These are phyloP conservation scores for Alternaria sp. DNA, from an alignment of 2,329 filamentous ascomycete genomes.

Conservation along the genomic window DNA sequence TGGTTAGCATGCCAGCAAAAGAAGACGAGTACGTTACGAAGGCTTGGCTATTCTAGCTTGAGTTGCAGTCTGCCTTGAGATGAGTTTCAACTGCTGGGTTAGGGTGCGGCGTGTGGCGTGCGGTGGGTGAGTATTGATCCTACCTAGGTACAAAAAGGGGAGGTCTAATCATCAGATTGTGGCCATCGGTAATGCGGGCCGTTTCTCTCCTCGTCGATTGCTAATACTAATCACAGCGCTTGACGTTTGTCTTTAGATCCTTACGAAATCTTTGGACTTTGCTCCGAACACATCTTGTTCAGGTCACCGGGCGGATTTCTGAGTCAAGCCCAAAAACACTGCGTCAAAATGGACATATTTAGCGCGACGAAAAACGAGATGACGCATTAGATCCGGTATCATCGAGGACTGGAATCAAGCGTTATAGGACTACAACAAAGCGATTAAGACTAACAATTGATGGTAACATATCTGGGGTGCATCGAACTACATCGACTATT, in stretches of 20 bases:
- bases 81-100: background rate
- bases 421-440: background rate
- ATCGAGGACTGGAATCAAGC: background rate
- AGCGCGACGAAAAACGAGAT: background rate
- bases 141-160: background rate
- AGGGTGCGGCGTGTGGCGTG: background rate
- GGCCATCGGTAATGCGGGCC: conserved; percentile 1
- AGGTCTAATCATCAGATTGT: background rate
- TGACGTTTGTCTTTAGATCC: background rate
- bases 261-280: background rate
- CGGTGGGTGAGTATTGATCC: background rate
- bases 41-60: background rate
- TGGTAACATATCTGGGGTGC: no score
- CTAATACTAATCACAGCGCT: background rate
- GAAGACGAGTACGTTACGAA: background rate
- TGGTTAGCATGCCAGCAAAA: background rate
- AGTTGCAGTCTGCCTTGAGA: background rate
- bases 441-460: background rate
- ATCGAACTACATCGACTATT: background rate
- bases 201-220: background rate
- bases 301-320: background rate
- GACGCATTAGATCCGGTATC: background rate
- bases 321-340: background rate
- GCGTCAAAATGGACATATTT: background rate
- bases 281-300: background rate